Base-by-base conservation (phyloP, 1,139 yeast genomes). In the Blastobotrys capitulatus region DNA sequence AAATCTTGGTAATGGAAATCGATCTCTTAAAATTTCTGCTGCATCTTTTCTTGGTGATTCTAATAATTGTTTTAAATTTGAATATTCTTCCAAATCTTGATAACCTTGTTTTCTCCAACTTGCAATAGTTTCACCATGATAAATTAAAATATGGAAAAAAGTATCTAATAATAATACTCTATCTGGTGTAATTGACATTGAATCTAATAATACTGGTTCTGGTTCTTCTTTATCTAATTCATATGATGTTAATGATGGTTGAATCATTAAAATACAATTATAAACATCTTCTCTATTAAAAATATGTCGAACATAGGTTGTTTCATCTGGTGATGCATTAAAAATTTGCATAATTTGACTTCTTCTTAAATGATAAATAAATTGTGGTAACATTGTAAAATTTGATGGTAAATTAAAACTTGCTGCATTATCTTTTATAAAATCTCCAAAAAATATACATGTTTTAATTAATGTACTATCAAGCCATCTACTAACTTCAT, bases 321-420 rank as follows among this genome's bases (percentile, higher is more conserved):
- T 82, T 65, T 85, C 94, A 67, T 85, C 94, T 0, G 94, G 94
- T 0, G 92, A 84, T 58, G 80, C 81, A 64, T 82, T 82, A 68
- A 85, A 85, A 29, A 83, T 82, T 60, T 80, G 82, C 31, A 84
- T 72, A 58, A 84, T 80, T 48, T 79, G 85, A 1, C 88, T 81
- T 51, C 92, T 72, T 60, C 90, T 72, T 57, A 85, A 71, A 65
- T 84, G 89, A 65, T 78, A 85, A 62, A 84, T 69, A 62, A 83
- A 85, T 61, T 84, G 92, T 1, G 92, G 92, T 51, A 82, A 74
- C 66, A 86, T 71, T 22, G 90, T 81, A 64, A 82, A 86, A 53
- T 80, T 76, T 46, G 80, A 80, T 0, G 87, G 76, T 50, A 88
- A 70, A 62, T 85, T 74, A 69, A 88, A 88, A 20, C 94, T 82